A percentile compares a stretch with the other conserved stretches of the same genome.
These are phyloP conservation scores for Tolypocladium tropicale DNA, from an alignment of 2,329 filamentous ascomycete genomes.

Conservation along the genomic window DNA sequence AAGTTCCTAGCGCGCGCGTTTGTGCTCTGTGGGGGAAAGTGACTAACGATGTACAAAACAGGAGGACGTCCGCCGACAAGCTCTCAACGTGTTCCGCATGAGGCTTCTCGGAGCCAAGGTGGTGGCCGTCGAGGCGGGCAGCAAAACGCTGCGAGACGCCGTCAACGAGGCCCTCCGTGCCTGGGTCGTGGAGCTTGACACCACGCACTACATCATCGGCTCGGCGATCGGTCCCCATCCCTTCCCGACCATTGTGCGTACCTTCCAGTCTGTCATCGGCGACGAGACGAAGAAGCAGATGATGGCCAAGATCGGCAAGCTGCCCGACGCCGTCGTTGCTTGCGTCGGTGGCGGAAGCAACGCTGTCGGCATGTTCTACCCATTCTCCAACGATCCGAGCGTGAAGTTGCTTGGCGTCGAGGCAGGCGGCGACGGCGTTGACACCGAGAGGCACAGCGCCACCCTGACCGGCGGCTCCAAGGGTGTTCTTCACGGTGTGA, in stretches of 20 bases:
- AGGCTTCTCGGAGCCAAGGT: conserved; percentile 90
- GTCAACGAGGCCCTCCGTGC: conserved; percentile 93
- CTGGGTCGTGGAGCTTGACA: conserved; percentile 88
- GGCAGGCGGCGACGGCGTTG: conserved; percentile 85
- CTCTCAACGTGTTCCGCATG: conserved; percentile 97
- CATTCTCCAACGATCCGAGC: conserved; percentile 73
- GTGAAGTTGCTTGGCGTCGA: conserved; percentile 92
- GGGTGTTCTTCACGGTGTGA: conserved; percentile 90
- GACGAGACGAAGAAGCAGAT: conserved; percentile 92
- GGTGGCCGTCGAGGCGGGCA: conserved; percentile 84
- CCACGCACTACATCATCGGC: conserved; percentile 96
- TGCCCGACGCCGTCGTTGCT: conserved; percentile 91
- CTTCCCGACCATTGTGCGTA: conserved; percentile 94
- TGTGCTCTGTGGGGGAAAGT: not conserved
- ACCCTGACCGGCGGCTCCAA: conserved; percentile 80
- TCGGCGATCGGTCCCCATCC: conserved; percentile 96
- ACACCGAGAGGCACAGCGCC: conserved; percentile 77
- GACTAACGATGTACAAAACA: conserved; percentile 16
- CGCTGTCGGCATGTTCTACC: conserved; percentile 96
- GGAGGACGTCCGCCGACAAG: conserved; percentile 92
- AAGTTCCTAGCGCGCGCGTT: conserved; percentile 15
- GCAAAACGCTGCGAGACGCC: conserved; percentile 70
- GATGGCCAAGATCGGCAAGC: conserved; percentile 70
- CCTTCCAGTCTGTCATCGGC: conserved; percentile 95
- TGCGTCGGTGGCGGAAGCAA: conserved; percentile 96